These are phyloP conservation scores for Aphanomyces invadans DNA, from an alignment of 352 stramenopile genomes.

Conservation along the genomic window DNA sequence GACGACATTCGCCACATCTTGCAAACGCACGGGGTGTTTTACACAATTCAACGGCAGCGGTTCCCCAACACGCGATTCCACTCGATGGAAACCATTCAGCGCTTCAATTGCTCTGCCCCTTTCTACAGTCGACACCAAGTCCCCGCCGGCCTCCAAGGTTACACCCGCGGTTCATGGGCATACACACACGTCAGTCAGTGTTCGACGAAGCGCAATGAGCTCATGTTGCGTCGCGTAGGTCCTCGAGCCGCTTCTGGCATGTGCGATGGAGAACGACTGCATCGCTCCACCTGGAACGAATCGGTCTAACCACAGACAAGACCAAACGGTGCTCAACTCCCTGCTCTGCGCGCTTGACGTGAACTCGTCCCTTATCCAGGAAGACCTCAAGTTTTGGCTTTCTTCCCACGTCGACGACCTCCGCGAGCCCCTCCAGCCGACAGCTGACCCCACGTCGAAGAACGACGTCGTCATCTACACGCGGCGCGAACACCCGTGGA, in stretches of 20 bases:
- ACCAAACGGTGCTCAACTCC: slow-evolving; percentile 4
- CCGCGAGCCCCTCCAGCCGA: neutral
- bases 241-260: neutral
- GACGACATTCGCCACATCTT: slow-evolving; percentile 10
- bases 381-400: slow-evolving; percentile 14
- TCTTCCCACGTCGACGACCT: slow-evolving; percentile 10
- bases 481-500: slow-evolving; percentile 5
- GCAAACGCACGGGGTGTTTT: neutral
- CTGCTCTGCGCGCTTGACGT: neutral
- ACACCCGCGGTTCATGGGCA: neutral
- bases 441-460: neutral
- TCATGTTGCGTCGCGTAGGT: neutral
- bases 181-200: neutral
- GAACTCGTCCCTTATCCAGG: slow-evolving; percentile 6
- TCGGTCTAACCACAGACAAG: slow-evolving; percentile 11
- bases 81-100: neutral
- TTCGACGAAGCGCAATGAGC: neutral
- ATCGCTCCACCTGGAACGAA: slow-evolving; percentile 14
- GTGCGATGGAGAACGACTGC: slow-evolving; percentile 10
- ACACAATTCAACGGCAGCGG: slow-evolving; percentile 11
- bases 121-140: neutral
- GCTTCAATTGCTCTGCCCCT: neutral
- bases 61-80: slow-evolving; percentile 18
- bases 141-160: neutral
- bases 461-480: slow-evolving; percentile 15